Evolutionary conservation across 768 basidiomycete genomes (phyloP), one percentile per base, ranked within the genome.

Genomic region (Pholiota microspora): DNA sequence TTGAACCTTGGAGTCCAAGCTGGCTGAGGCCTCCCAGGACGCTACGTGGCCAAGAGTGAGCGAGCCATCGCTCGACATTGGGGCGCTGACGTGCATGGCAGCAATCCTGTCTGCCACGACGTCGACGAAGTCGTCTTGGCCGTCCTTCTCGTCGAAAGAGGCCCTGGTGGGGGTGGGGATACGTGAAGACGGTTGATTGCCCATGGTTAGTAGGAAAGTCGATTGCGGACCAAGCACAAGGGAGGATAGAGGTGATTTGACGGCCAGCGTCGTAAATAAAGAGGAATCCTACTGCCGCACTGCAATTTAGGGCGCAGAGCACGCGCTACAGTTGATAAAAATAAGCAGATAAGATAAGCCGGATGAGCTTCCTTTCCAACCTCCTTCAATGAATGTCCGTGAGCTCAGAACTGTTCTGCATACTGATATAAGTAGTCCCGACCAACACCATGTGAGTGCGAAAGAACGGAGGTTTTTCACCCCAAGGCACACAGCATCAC

Each of bases 11-110:
- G 86, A 74, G 59, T 86, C 73, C 5, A 74, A 62, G 3, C 77
- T 66, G 9, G 81, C 79, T 3, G 73, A 66, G 0, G 73, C 67
- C 70, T 92, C 90, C 90, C 91, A 93, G n/a, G 77, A 69, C 3
- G 77, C 71, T 38, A 92, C 63, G 59, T 81, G 84, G 45, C 74
- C 67, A 25, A 81, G 67, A 40, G 84, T 78, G 49, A 92, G 71
- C 31, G 86, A 71, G 25, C 90, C 90, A 60, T 84, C 76, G 35
- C 69, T 60, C 2, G 90, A 88, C 27, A 73, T 57, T 0, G 85
- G 78, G 5, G 61, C 35, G 21, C 67, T 57, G 40, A 75, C 51
- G 13, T 65, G 63, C 45, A 77, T 69, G 2, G 71, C 57, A 9
- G 70, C 65, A 16, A 75, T 55, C 15, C 69, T 66, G 12, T 64